phyloP scores from a whole-genome alignment of 2,329 filamentous ascomycete genomes.

The Tolypocladium endophyticum region DNA sequence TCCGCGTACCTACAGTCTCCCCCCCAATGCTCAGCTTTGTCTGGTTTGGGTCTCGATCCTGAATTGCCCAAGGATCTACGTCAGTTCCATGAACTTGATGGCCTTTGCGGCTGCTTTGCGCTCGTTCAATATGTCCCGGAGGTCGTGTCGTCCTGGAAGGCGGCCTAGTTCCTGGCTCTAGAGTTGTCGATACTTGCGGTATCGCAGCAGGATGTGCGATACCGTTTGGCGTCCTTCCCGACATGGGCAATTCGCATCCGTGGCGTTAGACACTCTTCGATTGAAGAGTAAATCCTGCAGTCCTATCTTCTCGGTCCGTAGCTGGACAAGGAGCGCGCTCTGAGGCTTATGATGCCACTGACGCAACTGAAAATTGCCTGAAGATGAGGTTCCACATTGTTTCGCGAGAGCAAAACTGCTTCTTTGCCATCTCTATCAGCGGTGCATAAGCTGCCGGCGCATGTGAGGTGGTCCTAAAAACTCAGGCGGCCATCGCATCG shows the following conservation, averaged over 20 bases:
- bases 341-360: slow-evolving; percentile 3
- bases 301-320: slow-evolving; percentile 4
- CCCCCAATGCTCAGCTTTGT: neutral
- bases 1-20: neutral
- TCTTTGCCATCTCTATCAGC: no score
- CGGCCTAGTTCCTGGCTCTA: neutral
- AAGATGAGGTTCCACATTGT: no score
- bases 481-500: no score
- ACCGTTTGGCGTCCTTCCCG: slow-evolving; percentile 5
- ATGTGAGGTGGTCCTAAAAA: no score
- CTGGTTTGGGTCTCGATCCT: neutral
- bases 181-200: slow-evolving; percentile 1
- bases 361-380: no score
- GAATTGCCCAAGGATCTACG: slow-evolving; percentile 5
- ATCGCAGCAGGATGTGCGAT: slow-evolving; percentile 4
- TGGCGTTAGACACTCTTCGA: slow-evolving; percentile 4
- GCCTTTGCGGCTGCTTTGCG: slow-evolving; percentile 6
- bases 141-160: slow-evolving; percentile 1
- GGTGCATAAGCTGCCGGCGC: no score
- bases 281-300: slow-evolving; percentile 5
- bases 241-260: slow-evolving; percentile 2
- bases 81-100: slow-evolving; percentile 6
- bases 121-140: slow-evolving; percentile 4
- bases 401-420: no score
- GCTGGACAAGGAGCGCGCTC: slow-evolving; percentile 1